Conservation (phyloP, 768 basidiomycete species). For the Boletus sensibilis region DNA sequence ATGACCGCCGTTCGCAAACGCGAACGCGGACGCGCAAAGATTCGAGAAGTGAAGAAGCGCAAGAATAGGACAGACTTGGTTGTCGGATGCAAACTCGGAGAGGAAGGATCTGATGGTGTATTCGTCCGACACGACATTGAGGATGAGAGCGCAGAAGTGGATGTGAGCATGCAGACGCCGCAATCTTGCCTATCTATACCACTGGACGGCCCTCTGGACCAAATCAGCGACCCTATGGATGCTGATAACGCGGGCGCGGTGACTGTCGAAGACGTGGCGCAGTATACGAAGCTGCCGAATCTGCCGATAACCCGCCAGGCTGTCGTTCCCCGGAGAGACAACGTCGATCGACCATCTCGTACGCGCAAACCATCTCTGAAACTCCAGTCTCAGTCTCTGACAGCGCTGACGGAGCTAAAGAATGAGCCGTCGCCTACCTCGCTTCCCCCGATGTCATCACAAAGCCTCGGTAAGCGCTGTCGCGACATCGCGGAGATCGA, state of each 20-base stretch:
- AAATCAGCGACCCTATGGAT: constrained; percentile 11
- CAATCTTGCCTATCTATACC: constrained; percentile 24
- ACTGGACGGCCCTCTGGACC: constrained; percentile 10
- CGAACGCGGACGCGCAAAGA: constrained; percentile 50
- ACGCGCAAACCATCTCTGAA: constrained; percentile 34
- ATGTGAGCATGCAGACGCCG: constrained; percentile 43
- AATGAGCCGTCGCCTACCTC: constrained; percentile 8
- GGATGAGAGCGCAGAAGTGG: constrained; percentile 62
- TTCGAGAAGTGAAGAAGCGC: constrained; percentile 55
- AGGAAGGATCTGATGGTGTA: constrained; percentile 39
- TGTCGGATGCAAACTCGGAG: constrained; percentile 32
- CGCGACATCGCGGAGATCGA: constrained; percentile 21
- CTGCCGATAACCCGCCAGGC: not conserved
- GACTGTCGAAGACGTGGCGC: constrained; percentile 1
- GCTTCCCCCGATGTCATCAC: constrained; percentile 13
- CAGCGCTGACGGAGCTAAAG: constrained; percentile 8
- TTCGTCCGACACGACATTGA: constrained; percentile 56
- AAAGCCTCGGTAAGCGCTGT: constrained; percentile 29
- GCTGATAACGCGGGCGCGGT: constrained; percentile 9
- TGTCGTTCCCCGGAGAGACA: constrained; percentile 8
- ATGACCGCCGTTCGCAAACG: constrained; percentile 27
- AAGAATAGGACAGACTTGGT: constrained; percentile 39
- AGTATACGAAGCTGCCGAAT: not conserved
- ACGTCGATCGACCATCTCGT: constrained; percentile 18
- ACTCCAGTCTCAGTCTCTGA: constrained; percentile 23